Conservation (phyloP, 192 early-diverging fungal species). For the Backusella circina region DNA sequence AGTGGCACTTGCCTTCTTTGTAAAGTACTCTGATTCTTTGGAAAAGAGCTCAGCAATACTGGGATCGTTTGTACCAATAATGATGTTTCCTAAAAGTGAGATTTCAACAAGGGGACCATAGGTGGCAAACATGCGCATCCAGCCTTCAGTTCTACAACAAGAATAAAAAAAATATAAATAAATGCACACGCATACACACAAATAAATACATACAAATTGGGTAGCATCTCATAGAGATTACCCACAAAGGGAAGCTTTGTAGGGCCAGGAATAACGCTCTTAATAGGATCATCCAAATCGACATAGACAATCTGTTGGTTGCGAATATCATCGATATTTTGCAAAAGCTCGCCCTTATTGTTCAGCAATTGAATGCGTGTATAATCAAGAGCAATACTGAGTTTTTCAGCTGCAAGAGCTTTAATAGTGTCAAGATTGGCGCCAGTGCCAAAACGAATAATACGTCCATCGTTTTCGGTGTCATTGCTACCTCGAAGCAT, state of each 20-base stretch:
- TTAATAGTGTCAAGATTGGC: conserved; percentile 25
- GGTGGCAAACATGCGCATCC: conserved; percentile 27
- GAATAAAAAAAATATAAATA: neutral
- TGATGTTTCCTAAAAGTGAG: conserved; percentile 5
- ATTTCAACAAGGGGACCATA: conserved; percentile 40
- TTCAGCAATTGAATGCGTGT: conserved; percentile 13
- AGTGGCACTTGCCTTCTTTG: conserved; percentile 40
- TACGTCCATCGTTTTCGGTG: conserved; percentile 19
- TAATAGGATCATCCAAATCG: conserved; percentile 16
- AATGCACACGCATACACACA: too few relatives aligned
- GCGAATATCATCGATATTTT: conserved; percentile 1
- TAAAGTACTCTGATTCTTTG: conserved; percentile 53
- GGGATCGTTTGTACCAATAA: conserved; percentile 38
- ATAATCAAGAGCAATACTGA: neutral
- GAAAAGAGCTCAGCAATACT: conserved; percentile 34
- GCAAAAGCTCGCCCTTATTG: neutral
- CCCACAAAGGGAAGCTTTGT: conserved; percentile 28
- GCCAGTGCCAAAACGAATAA: conserved; percentile 15
- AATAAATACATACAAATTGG: conserved; percentile 21
- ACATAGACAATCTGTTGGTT: conserved; percentile 25
- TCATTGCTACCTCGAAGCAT: conserved; percentile 17
- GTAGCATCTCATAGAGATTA: conserved; percentile 29
- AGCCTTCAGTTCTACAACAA: conserved; percentile 10
- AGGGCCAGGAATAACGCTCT: conserved; percentile 21
- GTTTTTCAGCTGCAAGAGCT: conserved; percentile 17